A percentile compares a stretch with the other conserved stretches of the same genome.
These are phyloP conservation scores for Arctostaphylos glauca DNA, from an alignment of 148 eudicot genomes.

Conservation along the genomic window DNA sequence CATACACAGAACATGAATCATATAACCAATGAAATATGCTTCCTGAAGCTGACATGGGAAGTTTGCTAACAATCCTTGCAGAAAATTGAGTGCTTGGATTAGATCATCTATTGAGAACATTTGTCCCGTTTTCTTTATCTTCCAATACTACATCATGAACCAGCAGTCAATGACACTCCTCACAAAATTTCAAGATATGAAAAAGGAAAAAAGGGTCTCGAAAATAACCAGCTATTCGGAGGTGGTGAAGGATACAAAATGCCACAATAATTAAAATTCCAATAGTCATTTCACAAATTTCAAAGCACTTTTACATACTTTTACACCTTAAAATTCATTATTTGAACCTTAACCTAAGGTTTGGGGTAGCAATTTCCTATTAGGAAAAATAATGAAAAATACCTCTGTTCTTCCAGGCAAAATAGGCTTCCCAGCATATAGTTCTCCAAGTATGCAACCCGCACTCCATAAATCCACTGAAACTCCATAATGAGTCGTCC, in stretches of 20 bases:
- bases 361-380: background rate
- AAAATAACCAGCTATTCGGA: background rate
- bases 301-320: background rate
- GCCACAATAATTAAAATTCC: background rate
- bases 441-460: constrained; percentile 91
- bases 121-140: background rate
- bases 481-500: constrained; percentile 68
- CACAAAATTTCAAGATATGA: background rate
- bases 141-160: background rate
- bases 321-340: background rate
- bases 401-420: constrained; percentile 98
- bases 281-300: background rate
- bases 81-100: background rate
- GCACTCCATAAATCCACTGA: constrained; percentile 87
- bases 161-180: background rate
- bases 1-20: background rate
- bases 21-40: background rate
- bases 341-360: background rate
- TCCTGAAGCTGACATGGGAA: background rate
- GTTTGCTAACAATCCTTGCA: background rate
- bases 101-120: background rate
- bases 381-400: background rate
- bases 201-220: background rate
- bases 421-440: constrained; percentile 75
- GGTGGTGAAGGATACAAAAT: background rate